Evolutionary conservation across 2,329 filamentous ascomycete species (phyloP).

Genomic region (Aureobasidium sp.): DNA sequence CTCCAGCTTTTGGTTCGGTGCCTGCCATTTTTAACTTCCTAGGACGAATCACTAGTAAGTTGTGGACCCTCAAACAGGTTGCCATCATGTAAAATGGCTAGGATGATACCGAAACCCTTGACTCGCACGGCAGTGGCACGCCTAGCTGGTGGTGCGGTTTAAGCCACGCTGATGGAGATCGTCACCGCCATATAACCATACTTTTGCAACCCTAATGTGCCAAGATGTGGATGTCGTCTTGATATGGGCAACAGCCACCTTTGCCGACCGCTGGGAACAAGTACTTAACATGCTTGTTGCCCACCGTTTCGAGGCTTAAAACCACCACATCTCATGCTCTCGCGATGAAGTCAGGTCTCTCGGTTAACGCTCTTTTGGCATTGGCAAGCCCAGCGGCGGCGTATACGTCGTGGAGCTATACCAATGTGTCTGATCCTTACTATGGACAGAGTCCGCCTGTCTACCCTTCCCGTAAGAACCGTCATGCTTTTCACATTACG

Average conservation of each 20-base stretch:
- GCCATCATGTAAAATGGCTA: no score
- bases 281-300: background rate
- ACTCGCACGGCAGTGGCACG: background rate
- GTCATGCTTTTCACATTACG: background rate
- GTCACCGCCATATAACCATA: background rate
- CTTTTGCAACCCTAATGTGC: background rate
- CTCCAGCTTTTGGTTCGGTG: background rate
- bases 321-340: background rate
- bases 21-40: background rate
- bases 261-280: background rate
- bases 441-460: constrained; percentile 27
- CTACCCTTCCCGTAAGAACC: constrained; percentile 24
- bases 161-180: background rate
- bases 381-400: background rate
- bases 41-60: background rate
- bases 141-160: background rate
- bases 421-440: constrained; percentile 18
- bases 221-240: background rate
- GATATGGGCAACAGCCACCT: background rate
- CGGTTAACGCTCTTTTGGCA: background rate
- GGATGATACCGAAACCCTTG: background rate
- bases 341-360: background rate
- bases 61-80: background rate
- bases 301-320: background rate
- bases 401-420: constrained; percentile 15